Evolutionary conservation across 768 basidiomycete species (phyloP).

Genomic region (Hydnum rufescens): DNA sequence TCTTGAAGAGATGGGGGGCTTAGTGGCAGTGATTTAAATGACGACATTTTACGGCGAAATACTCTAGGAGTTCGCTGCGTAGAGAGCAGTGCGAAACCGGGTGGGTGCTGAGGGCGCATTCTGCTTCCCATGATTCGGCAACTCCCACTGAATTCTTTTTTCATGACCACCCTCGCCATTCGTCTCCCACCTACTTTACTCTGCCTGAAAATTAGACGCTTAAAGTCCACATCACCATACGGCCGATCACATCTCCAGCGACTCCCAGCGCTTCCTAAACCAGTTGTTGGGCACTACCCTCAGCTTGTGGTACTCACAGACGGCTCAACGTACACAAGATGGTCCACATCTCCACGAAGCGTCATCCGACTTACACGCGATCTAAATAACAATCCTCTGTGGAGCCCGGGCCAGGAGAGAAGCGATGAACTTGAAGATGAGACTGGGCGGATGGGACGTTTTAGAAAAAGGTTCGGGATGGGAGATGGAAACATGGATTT

Average conservation of each 20-base stretch:
- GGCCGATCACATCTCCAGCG: conserved; percentile 72
- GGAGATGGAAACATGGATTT: conserved; percentile 14
- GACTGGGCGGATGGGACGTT: conserved; percentile 63
- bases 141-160: no score
- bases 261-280: conserved; percentile 49
- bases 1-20: conserved; percentile 36
- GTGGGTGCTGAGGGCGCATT: no score
- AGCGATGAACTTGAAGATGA: conserved; percentile 49
- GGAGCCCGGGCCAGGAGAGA: conserved; percentile 37
- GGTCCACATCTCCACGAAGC: conserved; percentile 73
- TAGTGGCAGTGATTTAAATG: no score
- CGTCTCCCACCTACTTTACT: no score
- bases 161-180: no score
- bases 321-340: conserved; percentile 72
- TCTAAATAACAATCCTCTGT: conserved; percentile 73
- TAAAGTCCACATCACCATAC: conserved; percentile 21
- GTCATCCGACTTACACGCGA: conserved; percentile 64
- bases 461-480: conserved; percentile 46
- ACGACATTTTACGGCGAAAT: no score
- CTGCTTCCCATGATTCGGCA: no score
- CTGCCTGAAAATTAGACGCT: no score
- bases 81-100: no score
- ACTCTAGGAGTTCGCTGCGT: no score
- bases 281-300: conserved; percentile 69
- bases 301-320: conserved; percentile 74